Conservation (phyloP, 352 stramenopile genomes). For the Phytophthora hibernalis region DNA sequence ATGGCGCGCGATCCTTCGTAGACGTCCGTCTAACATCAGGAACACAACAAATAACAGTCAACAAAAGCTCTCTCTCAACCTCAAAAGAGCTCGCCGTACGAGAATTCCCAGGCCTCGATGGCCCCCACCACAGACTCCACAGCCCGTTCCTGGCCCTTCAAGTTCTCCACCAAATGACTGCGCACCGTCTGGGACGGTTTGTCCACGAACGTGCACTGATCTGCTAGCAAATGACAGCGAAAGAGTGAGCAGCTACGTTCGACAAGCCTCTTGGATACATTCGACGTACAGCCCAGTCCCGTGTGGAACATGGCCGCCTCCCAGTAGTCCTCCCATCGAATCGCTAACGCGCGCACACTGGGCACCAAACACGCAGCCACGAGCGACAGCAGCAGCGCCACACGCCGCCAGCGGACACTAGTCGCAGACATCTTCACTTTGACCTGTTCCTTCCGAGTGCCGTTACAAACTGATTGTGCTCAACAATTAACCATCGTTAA, state of each 20-base stretch:
- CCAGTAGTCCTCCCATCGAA: conserved; percentile 46
- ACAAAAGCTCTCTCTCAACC: background rate
- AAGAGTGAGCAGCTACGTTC: conserved; percentile 12
- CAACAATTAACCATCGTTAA: background rate
- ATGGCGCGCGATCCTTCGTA: conserved; percentile 65
- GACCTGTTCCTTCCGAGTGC: background rate
- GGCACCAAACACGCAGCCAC: conserved; percentile 6
- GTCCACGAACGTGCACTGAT: conserved; percentile 77
- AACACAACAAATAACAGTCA: conserved; percentile 13
- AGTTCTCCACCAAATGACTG: conserved; percentile 54
- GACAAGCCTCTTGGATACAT: conserved; percentile 7
- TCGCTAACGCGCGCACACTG: conserved; percentile 14
- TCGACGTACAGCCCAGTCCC: conserved; percentile 56
- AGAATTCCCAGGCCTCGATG: conserved; percentile 87
- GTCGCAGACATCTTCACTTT: background rate
- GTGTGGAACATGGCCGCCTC: conserved; percentile 56
- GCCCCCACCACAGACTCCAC: conserved; percentile 71
- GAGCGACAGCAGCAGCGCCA: conserved; percentile 29
- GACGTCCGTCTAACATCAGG: conserved; percentile 47
- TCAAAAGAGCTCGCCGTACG: conserved; percentile 42
- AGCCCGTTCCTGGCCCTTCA: conserved; percentile 72
- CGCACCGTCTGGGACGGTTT: conserved; percentile 70
- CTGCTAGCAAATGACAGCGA: conserved; percentile 28
- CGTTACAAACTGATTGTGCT: background rate
- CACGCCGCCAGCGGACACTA: conserved; percentile 4